Conservation (phyloP, 495 filamentous ascomycete genomes). For the Penicillium egyptiacum region DNA sequence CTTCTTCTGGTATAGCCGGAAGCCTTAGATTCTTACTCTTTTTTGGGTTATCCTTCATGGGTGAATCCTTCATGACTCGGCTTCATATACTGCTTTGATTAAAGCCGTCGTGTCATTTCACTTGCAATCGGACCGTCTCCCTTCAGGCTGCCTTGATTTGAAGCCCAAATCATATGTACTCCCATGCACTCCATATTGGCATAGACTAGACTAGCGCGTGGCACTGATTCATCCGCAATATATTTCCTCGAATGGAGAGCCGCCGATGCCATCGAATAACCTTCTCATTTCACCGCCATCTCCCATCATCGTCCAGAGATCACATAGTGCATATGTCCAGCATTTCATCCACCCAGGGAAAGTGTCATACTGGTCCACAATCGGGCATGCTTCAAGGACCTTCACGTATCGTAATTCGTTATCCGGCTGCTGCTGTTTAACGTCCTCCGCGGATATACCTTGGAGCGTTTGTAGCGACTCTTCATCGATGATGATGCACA, state of each 20-base stretch:
- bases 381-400: constrained; percentile 22
- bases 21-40: no score
- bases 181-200: no score
- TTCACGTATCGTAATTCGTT: constrained; percentile 16
- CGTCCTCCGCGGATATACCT: constrained; percentile 1
- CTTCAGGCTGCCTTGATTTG: no score
- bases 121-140: no score
- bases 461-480: constrained; percentile 11
- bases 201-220: no score
- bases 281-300: constrained; percentile 2
- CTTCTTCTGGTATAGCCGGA: no score
- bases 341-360: constrained; percentile 25
- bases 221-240: constrained; percentile 3
- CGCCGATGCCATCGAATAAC: constrained; percentile 4
- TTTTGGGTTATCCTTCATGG: no score
- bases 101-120: no score
- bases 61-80: no score
- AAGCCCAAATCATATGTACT: no score
- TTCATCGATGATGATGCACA: constrained; percentile 18
- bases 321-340: constrained; percentile 10
- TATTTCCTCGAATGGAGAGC: constrained; percentile 5
- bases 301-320: constrained; percentile 14
- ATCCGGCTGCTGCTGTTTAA: background rate
- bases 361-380: constrained; percentile 14
- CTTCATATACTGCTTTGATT: no score